Base-by-base conservation (phyloP, 148 eudicot species). In the Persicaria maculosa region DNA sequence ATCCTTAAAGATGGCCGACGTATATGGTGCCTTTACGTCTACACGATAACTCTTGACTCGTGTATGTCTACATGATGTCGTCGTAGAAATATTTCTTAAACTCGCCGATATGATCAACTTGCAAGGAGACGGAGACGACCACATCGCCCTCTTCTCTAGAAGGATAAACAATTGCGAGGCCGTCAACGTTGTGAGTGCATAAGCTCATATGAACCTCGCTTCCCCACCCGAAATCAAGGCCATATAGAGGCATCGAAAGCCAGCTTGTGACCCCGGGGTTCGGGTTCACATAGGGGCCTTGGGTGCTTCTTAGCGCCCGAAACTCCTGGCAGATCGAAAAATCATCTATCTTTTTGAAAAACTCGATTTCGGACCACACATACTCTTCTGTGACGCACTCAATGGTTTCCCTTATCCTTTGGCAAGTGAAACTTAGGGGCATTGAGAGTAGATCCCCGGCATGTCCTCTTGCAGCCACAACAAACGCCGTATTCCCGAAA, bases 401-500 rank as follows among this genome's bases (percentile, higher is more conserved):
- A 0, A 78, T 75, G 0, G 81, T 84, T 73, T 79, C 80, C 17
- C 91, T 64, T 9, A 88, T 73, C 36, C 43, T 81, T 5, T 76
- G 54, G 43, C 84, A 77, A 36, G 79, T 85, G 19, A 75, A 74
- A 1, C 86, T 67, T 53, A 84, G 61, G 2, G 89, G 87, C 6
- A 15, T 72, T 15, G 82, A 71, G 1, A 82, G 4, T 1, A 88
- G 74, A 31, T 82, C 88, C 6, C 83, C 86, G 0, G 68, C 73
- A 0, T 15, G 11, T 50, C 68, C 68, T 1, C 45, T 36, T 4
- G 78, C 83, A 0, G 44, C 55, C 16, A 82, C 82, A 1, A 76
- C 75, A 6, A 85, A 9, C 1, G 78, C 73, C 0, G 83, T 86
- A 58, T 88, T 88, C 14, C 91, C 91, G n/a, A 88, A 85, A 74